These are phyloP conservation scores for Periconia macrospinosa DNA, from an alignment of 2,329 filamentous ascomycete genomes.

Conservation along the genomic window DNA sequence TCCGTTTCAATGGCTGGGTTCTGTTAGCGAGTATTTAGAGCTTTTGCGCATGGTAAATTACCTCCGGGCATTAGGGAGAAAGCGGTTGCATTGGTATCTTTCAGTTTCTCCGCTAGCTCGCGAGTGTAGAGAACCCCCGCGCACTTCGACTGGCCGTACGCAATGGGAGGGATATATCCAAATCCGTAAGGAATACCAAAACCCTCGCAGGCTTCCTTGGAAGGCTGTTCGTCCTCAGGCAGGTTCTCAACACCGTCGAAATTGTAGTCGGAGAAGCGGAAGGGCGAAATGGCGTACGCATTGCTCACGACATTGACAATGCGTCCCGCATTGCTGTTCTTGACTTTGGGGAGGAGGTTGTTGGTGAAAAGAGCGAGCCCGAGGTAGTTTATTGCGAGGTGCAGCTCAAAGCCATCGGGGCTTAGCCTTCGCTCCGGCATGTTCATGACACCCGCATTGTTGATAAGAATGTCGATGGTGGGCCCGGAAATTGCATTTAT, in stretches of 20 bases:
- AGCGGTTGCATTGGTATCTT: neutral
- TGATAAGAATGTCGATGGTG: constrained; percentile 2
- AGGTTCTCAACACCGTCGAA: constrained; percentile 85
- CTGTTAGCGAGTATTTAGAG: neutral
- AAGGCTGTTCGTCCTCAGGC: constrained; percentile 37
- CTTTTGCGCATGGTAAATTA: neutral
- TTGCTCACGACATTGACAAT: constrained; percentile 1
- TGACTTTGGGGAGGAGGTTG: neutral
- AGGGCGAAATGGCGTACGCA: constrained; percentile 43
- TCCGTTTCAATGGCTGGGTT: neutral
- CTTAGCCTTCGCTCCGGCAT: constrained; percentile 2
- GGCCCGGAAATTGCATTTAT: neutral
- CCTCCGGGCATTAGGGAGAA: neutral
- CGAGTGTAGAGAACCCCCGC: constrained; percentile 1
- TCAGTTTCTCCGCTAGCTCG: neutral
- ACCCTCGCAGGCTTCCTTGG: neutral
- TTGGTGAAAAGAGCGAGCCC: constrained; percentile 1
- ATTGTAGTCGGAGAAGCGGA: constrained; percentile 97
- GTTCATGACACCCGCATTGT: constrained; percentile 4
- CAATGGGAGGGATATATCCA: neutral
- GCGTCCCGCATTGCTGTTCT: neutral
- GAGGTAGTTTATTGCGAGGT: constrained; percentile 4
- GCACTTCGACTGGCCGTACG: constrained; percentile 1
- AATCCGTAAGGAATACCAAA: neutral
- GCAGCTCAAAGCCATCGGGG: constrained; percentile 1